Base-by-base conservation (phyloP, 305 asterid species). In the Euphrasia arctica region DNA sequence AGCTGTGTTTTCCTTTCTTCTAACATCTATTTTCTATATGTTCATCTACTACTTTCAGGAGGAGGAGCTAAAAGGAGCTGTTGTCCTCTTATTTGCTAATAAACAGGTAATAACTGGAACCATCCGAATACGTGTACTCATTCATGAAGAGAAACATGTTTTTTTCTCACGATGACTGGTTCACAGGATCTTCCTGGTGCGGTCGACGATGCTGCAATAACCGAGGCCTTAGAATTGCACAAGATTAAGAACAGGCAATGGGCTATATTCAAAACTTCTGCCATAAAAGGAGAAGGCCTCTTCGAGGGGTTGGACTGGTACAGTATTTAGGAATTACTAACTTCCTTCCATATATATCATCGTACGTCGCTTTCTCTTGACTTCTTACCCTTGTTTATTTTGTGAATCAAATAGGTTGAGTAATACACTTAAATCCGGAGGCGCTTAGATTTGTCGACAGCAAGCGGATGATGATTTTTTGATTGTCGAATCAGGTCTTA, bases 271-370 rank as follows among this genome's bases (percentile, higher is more conserved):
- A 89, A 90, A 84, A 85, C 98, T 62, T 92, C 98, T 57, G 99
- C 99, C 69, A 67, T 90, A 61, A 93, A 93, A 80, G 99, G 99
- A 73, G 98, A 93, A 76, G 99, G 97, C 66, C 85, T 93, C 70
- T 93, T 86, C 69, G 99, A 93, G 77, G 99, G 99, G 66, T 79
- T 93, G 74, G 97, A 93, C 83, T 93, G 99, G 99, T 93, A 76
- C 80, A 18, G 22, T 18, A 18, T 18, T 25, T 25, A 25, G 27
- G 89, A 69, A 66, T 47, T 48, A 9, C 12, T 7, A 39, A 39
- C 43, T 39, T 1, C 3, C 45, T 39, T 39, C 45, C 12, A 8
- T 7, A 39, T 39, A 8, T 7, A 39, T 39, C 11, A 39, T 39
- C 12, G 6, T 39, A 39, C 9, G 9, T 9, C 45, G 2, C 9